Percentiles rank a stretch among this genome's conserved stretches.
Evolutionary conservation across 2,329 filamentous ascomycete species (phyloP).

Genomic region (Nannizzia gypsea): DNA sequence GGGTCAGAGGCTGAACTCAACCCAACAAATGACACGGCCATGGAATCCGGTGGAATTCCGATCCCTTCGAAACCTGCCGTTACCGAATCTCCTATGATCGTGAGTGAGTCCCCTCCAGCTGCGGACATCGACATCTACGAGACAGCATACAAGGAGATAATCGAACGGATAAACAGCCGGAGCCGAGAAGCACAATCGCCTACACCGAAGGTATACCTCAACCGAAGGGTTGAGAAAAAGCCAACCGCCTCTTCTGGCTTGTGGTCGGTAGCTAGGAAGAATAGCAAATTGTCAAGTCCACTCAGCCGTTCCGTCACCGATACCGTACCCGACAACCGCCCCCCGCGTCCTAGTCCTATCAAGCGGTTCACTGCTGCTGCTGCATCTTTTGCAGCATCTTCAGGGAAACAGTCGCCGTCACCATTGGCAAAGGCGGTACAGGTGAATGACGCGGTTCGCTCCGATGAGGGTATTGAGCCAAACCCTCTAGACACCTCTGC

Average conservation of each 20-base stretch:
- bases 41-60: background rate
- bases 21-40: slow-evolving; percentile 5
- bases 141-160: slow-evolving; percentile 70
- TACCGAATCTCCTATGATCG: slow-evolving; percentile 6
- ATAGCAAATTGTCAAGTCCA: background rate
- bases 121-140: slow-evolving; percentile 85
- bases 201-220: slow-evolving; percentile 48
- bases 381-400: background rate
- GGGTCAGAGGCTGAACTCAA: slow-evolving; percentile 24
- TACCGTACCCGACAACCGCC: background rate
- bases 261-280: background rate
- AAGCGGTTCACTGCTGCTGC: background rate
- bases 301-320: background rate
- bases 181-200: slow-evolving; percentile 29
- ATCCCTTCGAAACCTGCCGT: background rate
- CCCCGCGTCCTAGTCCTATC: background rate
- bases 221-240: slow-evolving; percentile 36
- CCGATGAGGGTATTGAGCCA: background rate
- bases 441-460: background rate
- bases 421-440: background rate
- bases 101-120: slow-evolving; percentile 65
- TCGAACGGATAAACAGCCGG: slow-evolving; percentile 53
- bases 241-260: background rate
- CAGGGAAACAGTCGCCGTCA: background rate
- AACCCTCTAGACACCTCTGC: background rate